phyloP scores from a whole-genome alignment of 2,329 filamentous ascomycete genomes.

The Curvularia hawaiiensis region DNA sequence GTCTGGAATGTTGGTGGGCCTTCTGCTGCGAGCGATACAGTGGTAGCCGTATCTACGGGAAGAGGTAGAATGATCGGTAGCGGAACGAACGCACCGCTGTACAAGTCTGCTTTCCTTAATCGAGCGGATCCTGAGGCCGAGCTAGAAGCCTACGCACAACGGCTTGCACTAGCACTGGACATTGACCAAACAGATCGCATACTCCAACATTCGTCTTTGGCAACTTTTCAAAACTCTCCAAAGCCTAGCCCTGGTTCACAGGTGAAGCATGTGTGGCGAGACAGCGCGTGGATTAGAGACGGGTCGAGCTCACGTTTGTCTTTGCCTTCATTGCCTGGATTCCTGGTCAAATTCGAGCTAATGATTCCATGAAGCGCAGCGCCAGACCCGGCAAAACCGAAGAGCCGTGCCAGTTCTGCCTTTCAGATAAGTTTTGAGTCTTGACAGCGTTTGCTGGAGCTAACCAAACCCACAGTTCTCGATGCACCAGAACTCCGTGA shows the following conservation, averaged over 20 bases:
- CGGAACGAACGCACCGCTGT: constrained; percentile 72
- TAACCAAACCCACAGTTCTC: constrained; percentile 67
- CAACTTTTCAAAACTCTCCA: constrained; percentile 13
- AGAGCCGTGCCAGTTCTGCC: constrained; percentile 69
- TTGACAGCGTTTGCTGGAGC: constrained; percentile 10
- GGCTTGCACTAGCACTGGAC: constrained; percentile 80
- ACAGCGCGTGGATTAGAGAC: constrained; percentile 50
- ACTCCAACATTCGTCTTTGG: constrained; percentile 52
- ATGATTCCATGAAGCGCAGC: constrained; percentile 25
- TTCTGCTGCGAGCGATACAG: constrained; percentile 60
- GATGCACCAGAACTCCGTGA: constrained; percentile 89
- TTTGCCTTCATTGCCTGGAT: constrained; percentile 1
- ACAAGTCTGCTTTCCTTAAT: constrained; percentile 62
- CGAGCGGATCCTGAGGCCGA: constrained; percentile 62
- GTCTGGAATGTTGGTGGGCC: constrained; percentile 81
- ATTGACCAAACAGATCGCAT: constrained; percentile 73
- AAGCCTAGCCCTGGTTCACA: constrained; percentile 5
- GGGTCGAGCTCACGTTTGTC: constrained; percentile 42
- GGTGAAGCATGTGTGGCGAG: constrained; percentile 45
- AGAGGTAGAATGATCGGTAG: constrained; percentile 68
- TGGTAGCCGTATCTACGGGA: constrained; percentile 62
- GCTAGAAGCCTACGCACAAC: constrained; percentile 70
- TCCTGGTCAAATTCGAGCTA: constrained; percentile 7
- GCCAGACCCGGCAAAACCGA: constrained; percentile 33
- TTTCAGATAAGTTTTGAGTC: constrained; percentile 67